Base-by-base conservation (phyloP, 2,329 filamentous ascomycete species). In the Periconia macrospinosa region DNA sequence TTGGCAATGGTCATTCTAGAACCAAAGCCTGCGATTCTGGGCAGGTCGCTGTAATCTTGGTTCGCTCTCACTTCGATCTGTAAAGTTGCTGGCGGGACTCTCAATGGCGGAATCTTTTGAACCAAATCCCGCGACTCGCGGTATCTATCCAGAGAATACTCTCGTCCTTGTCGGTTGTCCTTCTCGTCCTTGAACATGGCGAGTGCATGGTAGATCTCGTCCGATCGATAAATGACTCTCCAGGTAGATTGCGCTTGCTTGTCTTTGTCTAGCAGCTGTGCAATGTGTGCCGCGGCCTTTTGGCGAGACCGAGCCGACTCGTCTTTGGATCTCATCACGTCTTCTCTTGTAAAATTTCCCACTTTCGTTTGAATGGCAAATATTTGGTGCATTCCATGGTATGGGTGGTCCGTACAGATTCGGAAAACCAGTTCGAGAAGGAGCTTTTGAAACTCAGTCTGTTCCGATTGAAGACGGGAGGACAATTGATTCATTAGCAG, bases 311-410 rank as follows among this genome's bases (percentile, higher is more conserved):
- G 78, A 1, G 90, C 89, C 3, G 88, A 83, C 41, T 89, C 85
- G 60, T 97, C 93, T 61, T 89, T 87, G 80, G 76, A 48, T 73
- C 81, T 87, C 86, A 47, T 71, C 50, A 63, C 53, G 46, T 73
- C 70, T 53, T 73, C 70, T 46, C 67, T 67, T 37, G 63, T 73
- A 63, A 87, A 89, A 43, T 85, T 86, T 19, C 89, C 87, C 9
- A 70, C 60, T 33, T 72, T 71, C 60, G 66, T 71, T 40, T 70
- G 69, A 23, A 72, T 73, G 2, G 92, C 90, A 79, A 93, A 97
- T 41, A 99, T 91, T 63, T 97, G 92, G 70, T 99, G 96, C 86
- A 97, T 93, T 46, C 92, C 92, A 69, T 99, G 95, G 71, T 92
- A 96, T 0, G 94, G 95, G 74, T 99, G 94, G 53, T 99, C 92